A percentile compares a stretch with the other conserved stretches of the same genome.
These are phyloP conservation scores for Plasmopara halstedii DNA, from an alignment of 352 stramenopile species.

Conservation along the genomic window DNA sequence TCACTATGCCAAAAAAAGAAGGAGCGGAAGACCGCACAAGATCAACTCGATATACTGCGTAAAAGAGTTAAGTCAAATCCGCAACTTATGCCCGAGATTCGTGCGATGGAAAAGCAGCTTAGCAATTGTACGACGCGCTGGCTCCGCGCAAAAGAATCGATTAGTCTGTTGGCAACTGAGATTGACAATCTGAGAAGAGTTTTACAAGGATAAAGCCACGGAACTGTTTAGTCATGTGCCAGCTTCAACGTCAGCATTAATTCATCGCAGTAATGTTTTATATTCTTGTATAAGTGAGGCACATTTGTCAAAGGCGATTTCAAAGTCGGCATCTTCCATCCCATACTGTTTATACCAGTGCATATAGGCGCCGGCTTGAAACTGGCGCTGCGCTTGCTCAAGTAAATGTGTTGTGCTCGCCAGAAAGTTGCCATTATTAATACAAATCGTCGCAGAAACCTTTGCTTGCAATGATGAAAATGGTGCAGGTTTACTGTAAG, in stretches of 20 bases:
- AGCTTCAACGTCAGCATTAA: not conserved
- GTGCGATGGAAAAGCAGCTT: constrained; percentile 16
- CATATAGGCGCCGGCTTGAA: constrained; percentile 34
- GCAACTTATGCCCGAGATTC: constrained; percentile 5
- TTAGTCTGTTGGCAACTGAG: constrained; percentile 14
- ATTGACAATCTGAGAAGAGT: constrained; percentile 20
- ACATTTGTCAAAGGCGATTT: constrained; percentile 33
- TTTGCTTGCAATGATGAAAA: constrained; percentile 19
- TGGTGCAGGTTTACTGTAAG: constrained; percentile 12
- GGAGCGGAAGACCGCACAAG: constrained; percentile 26
- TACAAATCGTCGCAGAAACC: constrained; percentile 32
- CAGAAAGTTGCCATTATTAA: constrained; percentile 48
- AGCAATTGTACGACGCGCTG: constrained; percentile 12
- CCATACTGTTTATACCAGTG: constrained; percentile 62
- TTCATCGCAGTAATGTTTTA: constrained; percentile 25
- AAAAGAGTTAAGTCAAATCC: constrained; percentile 8
- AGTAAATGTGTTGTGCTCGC: constrained; percentile 30
- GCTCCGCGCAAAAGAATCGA: constrained; percentile 20
- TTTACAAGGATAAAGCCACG: constrained; percentile 6
- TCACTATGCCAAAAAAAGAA: constrained; percentile 18
- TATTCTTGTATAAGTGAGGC: constrained; percentile 35
- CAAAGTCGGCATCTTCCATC: constrained; percentile 42
- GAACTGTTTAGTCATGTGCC: too few relatives aligned
- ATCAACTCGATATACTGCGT: constrained; percentile 13
- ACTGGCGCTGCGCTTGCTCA: constrained; percentile 39